These are phyloP conservation scores for Blastobotrys malaysiensis DNA, from an alignment of 1,139 yeast genomes.

Conservation along the genomic window DNA sequence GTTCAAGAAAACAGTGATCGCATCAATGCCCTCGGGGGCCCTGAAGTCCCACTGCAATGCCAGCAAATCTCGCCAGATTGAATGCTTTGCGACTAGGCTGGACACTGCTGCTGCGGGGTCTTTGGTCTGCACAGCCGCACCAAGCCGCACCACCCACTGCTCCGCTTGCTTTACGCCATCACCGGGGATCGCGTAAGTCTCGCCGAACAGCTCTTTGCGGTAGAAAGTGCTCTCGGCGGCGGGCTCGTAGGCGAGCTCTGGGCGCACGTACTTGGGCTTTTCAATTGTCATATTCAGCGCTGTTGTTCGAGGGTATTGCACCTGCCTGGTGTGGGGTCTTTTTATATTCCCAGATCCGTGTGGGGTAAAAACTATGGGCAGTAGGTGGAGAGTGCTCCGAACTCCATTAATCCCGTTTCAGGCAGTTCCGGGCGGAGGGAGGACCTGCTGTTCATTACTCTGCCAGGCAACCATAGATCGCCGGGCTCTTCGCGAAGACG, in stretches of 20 bases:
- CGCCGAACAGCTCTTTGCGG: neutral
- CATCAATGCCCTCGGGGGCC: constrained; percentile 3
- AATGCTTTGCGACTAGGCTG: constrained; percentile 15
- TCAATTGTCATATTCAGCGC: neutral
- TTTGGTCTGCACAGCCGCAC: constrained; percentile 12
- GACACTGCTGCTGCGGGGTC: constrained; percentile 14
- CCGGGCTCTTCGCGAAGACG: neutral
- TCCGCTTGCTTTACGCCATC: constrained; percentile 11
- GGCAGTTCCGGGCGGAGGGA: neutral
- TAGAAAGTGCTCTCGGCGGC: neutral
- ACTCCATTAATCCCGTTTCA: neutral
- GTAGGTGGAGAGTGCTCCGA: neutral
- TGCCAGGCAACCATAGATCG: neutral
- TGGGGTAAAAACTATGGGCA: neutral
- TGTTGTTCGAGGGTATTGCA: neutral
- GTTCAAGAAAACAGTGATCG: neutral
- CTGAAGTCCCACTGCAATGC: constrained; percentile 16
- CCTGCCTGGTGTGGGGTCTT: neutral
- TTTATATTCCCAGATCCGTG: neutral
- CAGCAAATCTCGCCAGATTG: constrained; percentile 22
- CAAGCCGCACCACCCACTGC: constrained; percentile 14
- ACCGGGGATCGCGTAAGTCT: constrained; percentile 1
- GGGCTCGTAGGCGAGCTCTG: neutral
- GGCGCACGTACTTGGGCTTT: neutral
- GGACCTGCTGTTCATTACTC: neutral